Base-by-base conservation (phyloP, 225 moss, liverwort and hornwort species). In the Bryoerythrophyllum caledonicum region DNA sequence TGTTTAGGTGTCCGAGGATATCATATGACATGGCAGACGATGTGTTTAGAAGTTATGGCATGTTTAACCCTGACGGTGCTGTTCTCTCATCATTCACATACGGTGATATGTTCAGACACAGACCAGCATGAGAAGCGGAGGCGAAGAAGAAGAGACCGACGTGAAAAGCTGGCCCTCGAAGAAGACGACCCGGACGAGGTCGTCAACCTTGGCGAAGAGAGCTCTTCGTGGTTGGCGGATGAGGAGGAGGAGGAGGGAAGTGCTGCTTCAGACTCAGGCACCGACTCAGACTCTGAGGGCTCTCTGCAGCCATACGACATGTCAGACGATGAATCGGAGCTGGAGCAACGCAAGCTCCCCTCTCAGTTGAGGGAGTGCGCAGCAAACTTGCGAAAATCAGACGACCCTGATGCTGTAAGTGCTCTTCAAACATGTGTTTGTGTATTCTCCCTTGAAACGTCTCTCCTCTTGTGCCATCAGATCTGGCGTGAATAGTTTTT, bases 151-250 rank as follows among this genome's bases (percentile, higher is more conserved):
- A 91, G 77, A 76, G 87, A 89, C 48, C 84, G 71, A 77, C 80
- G 88, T 73, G 87, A 93, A 79, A 89, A 76, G 63, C 56, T 90
- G 76, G 87, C 83, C 24, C 72, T 93, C 55, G 91, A 92, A 78
- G 97, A 94, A 78, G 97, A 94, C 79, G 93, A 97, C 78, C 97
- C 97, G 63, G 93, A 97, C 82, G 91, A 86, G 70, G 76, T 93
- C 60, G 84, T 97, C 66, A 90, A 83, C 68, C 80, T 94, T 68
- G 92, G 89, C 71, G 85, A 91, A 72, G 88, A 76, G 34, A 68
- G 72, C 63, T 74, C 54, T 57, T 38, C 44, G 25, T 78, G 82
- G 76, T 82, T 76, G 67, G 87, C 78, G 60, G 93, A 93, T 54
- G 81, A 60, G 51, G 86, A 72, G 68, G 67, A 65, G 70, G 86